phyloP scores from a whole-genome alignment of 352 stramenopile genomes.

The Phytopythium ostracodes region DNA sequence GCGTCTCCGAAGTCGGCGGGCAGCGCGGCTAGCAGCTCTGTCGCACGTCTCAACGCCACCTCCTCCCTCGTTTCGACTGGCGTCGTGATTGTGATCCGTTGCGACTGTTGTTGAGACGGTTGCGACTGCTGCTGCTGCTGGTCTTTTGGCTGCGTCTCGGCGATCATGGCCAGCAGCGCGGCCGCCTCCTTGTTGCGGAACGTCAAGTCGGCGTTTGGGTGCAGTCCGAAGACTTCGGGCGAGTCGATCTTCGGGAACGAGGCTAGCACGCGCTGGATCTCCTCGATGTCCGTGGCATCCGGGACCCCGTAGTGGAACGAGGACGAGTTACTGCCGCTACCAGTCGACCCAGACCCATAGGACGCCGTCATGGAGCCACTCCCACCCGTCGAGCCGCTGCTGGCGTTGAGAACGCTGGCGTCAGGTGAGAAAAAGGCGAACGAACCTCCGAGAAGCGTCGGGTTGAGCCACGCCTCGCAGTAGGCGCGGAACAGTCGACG shows the following conservation, averaged over 20 bases:
- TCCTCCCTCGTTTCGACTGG: constrained; percentile 54
- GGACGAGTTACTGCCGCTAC: constrained; percentile 2
- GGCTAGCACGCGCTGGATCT: constrained; percentile 60
- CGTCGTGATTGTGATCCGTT: neutral
- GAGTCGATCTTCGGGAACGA: constrained; percentile 68
- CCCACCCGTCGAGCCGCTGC: constrained; percentile 4
- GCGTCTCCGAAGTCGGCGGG: constrained; percentile 44
- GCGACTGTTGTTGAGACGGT: too few relatives aligned
- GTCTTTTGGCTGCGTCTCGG: constrained; percentile 66
- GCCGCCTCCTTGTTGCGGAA: constrained; percentile 78
- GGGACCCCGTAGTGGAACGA: constrained; percentile 56
- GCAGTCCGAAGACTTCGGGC: constrained; percentile 78
- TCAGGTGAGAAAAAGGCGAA: constrained; percentile 81
- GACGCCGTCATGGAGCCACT: neutral
- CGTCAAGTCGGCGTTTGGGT: constrained; percentile 76
- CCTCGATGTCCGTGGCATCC: constrained; percentile 36
- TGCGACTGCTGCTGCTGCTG: constrained; percentile 10
- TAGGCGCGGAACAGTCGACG: constrained; percentile 69
- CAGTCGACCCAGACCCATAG: neutral
- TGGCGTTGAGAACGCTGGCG: constrained; percentile 27
- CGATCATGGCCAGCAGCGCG: constrained; percentile 49
- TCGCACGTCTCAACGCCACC: constrained; percentile 52
- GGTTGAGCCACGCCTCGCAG: constrained; percentile 71
- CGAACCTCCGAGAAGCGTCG: constrained; percentile 40
- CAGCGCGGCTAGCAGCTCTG: constrained; percentile 43